Percentiles rank a stretch among this genome's conserved stretches.
Conservation (phyloP, 2,329 filamentous ascomycete species). For the Lasiodiplodia citricola region DNA sequence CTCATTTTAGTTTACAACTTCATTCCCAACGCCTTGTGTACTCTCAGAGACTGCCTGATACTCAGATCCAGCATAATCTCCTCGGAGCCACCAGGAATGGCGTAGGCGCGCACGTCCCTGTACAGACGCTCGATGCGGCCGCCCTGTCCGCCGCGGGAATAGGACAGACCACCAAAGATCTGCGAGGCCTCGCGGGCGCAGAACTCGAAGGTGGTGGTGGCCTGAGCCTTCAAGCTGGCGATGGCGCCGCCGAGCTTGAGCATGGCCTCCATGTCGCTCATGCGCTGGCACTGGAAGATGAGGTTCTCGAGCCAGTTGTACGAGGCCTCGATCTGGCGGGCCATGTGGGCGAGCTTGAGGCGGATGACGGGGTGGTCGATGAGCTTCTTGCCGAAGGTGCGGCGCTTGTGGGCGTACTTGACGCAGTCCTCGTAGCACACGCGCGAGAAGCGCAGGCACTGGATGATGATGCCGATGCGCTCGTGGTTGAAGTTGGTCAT, state of each 20-base stretch:
- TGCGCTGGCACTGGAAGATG: constrained; percentile 89
- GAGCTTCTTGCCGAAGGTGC: constrained; percentile 94
- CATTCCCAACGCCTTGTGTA: constrained; percentile 92
- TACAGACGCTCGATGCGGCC: constrained; percentile 95
- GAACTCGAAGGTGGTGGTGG: constrained; percentile 94
- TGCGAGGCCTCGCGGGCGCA: constrained; percentile 95
- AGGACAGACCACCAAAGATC: constrained; percentile 94
- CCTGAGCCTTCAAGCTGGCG: constrained; percentile 90
- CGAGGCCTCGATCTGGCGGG: constrained; percentile 94
- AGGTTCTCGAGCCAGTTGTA: constrained; percentile 97
- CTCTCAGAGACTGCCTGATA: constrained; percentile 86
- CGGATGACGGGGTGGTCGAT: constrained; percentile 97
- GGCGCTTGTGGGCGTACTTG: constrained; percentile 96
- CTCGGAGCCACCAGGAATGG: constrained; percentile 90
- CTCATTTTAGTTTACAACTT: constrained; percentile 70
- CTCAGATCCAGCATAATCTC: constrained; percentile 99
- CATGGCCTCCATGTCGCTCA: constrained; percentile 96
- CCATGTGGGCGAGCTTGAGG: constrained; percentile 98
- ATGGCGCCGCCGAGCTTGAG: constrained; percentile 93
- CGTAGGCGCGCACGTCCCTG: constrained; percentile 93
- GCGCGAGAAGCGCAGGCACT: constrained; percentile 91
- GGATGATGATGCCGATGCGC: constrained; percentile 97
- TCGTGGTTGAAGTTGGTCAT: constrained; percentile 66
- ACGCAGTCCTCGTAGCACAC: constrained; percentile 97
- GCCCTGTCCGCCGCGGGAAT: constrained; percentile 91